phyloP scores from a whole-genome alignment of 2,329 filamentous ascomycete species.

The Aspergillus fischeri region DNA sequence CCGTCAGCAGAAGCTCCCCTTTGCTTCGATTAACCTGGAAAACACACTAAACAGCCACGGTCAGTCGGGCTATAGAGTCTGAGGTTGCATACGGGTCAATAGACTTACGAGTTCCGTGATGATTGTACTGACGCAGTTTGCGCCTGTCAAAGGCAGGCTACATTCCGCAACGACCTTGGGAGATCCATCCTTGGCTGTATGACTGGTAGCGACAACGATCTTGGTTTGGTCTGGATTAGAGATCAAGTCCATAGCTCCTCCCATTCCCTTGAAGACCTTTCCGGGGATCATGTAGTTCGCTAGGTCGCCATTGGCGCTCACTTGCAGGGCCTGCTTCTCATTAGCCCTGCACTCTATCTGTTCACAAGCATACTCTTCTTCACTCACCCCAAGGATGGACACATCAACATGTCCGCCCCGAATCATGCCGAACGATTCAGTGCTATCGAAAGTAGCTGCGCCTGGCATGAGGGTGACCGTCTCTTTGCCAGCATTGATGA shows the following conservation, averaged over 20 bases:
- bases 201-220: conserved; percentile 68
- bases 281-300: conserved; percentile 91
- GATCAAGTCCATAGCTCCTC: conserved; percentile 70
- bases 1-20: conserved; percentile 50
- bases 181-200: conserved; percentile 64
- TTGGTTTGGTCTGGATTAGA: conserved; percentile 68
- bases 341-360: neutral
- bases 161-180: conserved; percentile 65
- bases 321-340: conserved; percentile 59
- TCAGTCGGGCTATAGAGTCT: neutral
- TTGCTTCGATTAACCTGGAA: conserved; percentile 68
- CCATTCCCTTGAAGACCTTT: conserved; percentile 83
- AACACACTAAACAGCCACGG: conserved; percentile 54
- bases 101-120: conserved; percentile 66
- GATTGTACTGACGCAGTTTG: conserved; percentile 64
- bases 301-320: conserved; percentile 71
- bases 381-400: conserved; percentile 66
- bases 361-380: neutral
- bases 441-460: conserved; percentile 71
- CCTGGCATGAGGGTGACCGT: conserved; percentile 76
- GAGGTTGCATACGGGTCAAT: neutral
- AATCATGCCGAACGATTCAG: conserved; percentile 85
- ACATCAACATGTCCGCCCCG: conserved; percentile 79
- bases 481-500: conserved; percentile 85
- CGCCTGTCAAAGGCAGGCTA: conserved; percentile 62